Evolutionary conservation across 345 rosid genomes (phyloP).

Genomic region (Trapa incisa): DNA sequence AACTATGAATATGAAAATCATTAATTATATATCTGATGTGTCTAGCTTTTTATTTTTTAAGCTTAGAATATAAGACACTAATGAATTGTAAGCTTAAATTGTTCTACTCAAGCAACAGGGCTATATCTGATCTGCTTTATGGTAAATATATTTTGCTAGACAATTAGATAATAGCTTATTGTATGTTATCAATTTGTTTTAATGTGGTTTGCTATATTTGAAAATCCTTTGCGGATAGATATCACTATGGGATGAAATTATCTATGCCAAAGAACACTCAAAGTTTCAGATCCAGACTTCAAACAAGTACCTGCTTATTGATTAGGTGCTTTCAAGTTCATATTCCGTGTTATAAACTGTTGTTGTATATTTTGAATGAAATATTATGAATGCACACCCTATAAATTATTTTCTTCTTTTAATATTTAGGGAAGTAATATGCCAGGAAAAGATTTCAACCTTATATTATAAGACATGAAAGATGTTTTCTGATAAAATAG

Average conservation of each 20-base stretch:
- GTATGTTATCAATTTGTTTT: too few relatives aligned
- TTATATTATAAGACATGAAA: conserved; percentile 87
- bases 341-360: neutral
- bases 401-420: neutral
- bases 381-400: neutral
- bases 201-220: too few relatives aligned
- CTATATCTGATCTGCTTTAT: neutral
- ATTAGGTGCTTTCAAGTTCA: conserved; percentile 43
- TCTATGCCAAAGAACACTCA: conserved; percentile 67
- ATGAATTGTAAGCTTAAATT: conserved; percentile 40
- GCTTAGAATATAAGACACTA: conserved; percentile 84
- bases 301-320: conserved; percentile 88
- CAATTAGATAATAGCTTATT: too few relatives aligned
- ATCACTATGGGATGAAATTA: conserved; percentile 92
- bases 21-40: neutral
- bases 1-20: neutral
- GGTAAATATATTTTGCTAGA: too few relatives aligned
- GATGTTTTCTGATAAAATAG: conserved; percentile 69
- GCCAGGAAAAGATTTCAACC: conserved; percentile 68
- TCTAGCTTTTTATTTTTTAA: conserved; percentile 70
- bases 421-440: conserved; percentile 62
- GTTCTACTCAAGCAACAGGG: neutral
- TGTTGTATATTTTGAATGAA: too few relatives aligned
- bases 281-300: conserved; percentile 61
- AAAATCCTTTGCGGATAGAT: conserved; percentile 26